These are phyloP conservation scores for Nakazawaea ambrosiae DNA, from an alignment of 805 yeast genomes.

Conservation along the genomic window DNA sequence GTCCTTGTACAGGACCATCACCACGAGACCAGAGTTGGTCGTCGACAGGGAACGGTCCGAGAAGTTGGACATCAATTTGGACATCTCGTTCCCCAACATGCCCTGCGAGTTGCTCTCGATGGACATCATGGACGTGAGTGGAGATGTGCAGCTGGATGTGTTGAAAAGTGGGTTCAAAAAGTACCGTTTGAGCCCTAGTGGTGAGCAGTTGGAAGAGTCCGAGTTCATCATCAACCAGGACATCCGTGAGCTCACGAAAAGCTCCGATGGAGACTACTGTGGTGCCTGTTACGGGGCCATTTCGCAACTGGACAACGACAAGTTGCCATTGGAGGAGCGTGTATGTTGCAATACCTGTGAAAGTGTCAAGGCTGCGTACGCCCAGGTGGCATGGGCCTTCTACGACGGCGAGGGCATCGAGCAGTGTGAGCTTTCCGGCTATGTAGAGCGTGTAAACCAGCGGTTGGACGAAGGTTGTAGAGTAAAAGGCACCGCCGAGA, in stretches of 20 bases:
- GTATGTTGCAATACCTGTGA: constrained; percentile 83
- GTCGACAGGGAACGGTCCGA: constrained; percentile 79
- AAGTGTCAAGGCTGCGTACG: constrained; percentile 75
- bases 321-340: constrained; percentile 29
- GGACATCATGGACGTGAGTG: constrained; percentile 85
- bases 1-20: constrained; percentile 59
- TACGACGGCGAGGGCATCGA: constrained; percentile 80
- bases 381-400: constrained; percentile 77
- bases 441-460: constrained; percentile 53
- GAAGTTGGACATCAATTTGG: constrained; percentile 71
- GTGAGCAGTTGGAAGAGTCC: constrained; percentile 31
- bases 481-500: constrained; percentile 66
- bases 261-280: constrained; percentile 44
- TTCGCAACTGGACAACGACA: constrained; percentile 46
- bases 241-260: constrained; percentile 16
- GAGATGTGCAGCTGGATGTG: constrained; percentile 75
- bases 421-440: constrained; percentile 89
- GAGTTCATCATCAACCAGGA: constrained; percentile 26
- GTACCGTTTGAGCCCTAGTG: constrained; percentile 52
- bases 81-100: constrained; percentile 72
- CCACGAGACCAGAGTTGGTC: constrained; percentile 74
- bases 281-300: constrained; percentile 89
- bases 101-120: constrained; percentile 81
- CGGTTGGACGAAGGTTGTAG: constrained; percentile 83
- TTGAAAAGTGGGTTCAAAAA: constrained; percentile 64